Conservation (phyloP, 2,329 filamentous ascomycete genomes). For the Fulvia fulva region DNA sequence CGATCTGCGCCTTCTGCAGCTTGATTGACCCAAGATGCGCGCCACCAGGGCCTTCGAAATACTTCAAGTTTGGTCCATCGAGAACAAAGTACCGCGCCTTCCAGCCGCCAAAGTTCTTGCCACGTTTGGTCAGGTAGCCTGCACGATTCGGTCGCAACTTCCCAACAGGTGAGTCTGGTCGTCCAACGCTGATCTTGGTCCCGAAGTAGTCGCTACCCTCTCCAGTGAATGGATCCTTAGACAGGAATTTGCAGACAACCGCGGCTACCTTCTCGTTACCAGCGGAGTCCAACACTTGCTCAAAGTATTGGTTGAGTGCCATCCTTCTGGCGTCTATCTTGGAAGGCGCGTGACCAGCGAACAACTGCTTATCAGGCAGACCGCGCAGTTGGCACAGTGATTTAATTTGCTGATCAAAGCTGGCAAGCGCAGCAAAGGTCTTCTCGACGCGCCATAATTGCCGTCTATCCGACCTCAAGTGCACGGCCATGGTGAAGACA, state of each 20-base stretch:
- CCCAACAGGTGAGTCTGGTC: slow-evolving; percentile 44
- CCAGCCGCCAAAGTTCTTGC: slow-evolving; percentile 99
- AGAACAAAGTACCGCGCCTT: slow-evolving; percentile 76
- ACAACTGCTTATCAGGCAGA: slow-evolving; percentile 79
- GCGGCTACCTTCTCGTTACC: slow-evolving; percentile 73
- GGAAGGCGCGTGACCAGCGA: slow-evolving; percentile 87
- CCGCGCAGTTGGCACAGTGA: slow-evolving; percentile 67
- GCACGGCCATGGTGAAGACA: slow-evolving; percentile 85
- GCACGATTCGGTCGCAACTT: slow-evolving; percentile 69
- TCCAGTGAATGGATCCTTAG: slow-evolving; percentile 55
- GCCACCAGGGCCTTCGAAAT: slow-evolving; percentile 87
- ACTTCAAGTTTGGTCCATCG: slow-evolving; percentile 70
- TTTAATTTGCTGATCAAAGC: slow-evolving; percentile 77
- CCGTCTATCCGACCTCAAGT: slow-evolving; percentile 67
- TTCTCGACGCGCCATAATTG: slow-evolving; percentile 97
- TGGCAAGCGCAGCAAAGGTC: slow-evolving; percentile 73
- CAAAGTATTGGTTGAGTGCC: slow-evolving; percentile 80
- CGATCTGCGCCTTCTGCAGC: slow-evolving; percentile 84
- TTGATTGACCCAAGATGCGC: slow-evolving; percentile 92
- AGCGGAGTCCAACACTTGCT: slow-evolving; percentile 75
- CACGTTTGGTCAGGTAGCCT: slow-evolving; percentile 91
- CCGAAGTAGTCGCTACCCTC: slow-evolving; percentile 48
- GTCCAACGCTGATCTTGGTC: slow-evolving; percentile 30
- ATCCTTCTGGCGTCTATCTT: slow-evolving; percentile 82
- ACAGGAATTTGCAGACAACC: slow-evolving; percentile 84